Conservation (phyloP, 1,139 yeast genomes). For the Pichia sp. region DNA sequence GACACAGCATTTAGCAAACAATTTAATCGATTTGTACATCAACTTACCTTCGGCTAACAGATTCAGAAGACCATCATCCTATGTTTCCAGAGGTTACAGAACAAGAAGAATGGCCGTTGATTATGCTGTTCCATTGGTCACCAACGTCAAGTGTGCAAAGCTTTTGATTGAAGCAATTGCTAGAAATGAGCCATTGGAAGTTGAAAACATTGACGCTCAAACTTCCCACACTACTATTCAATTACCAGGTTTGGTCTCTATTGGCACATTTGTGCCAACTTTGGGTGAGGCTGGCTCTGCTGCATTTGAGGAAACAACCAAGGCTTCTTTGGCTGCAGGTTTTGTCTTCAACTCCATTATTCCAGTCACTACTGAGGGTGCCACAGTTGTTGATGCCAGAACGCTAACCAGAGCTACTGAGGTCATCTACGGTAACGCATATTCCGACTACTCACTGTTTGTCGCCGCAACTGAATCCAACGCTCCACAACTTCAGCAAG, state of each 20-base stretch:
- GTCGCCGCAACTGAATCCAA: constrained; percentile 80
- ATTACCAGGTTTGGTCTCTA: constrained; percentile 83
- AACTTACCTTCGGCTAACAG: constrained; percentile 95
- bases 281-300: constrained; percentile 48
- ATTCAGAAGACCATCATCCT: constrained; percentile 97
- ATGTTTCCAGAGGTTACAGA: constrained; percentile 95
- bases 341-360: constrained; percentile 81
- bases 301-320: constrained; percentile 63
- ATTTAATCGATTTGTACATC: constrained; percentile 92
- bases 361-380: constrained; percentile 67
- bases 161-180: constrained; percentile 89
- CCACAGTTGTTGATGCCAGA: constrained; percentile 59
- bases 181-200: constrained; percentile 63
- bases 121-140: constrained; percentile 93
- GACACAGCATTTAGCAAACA: constrained; percentile 94
- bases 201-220: constrained; percentile 80
- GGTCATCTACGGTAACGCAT: constrained; percentile 51
- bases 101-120: constrained; percentile 99
- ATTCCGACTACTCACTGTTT: constrained; percentile 77
- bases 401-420: constrained; percentile 64
- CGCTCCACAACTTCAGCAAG: constrained; percentile 56
- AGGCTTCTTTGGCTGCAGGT: constrained; percentile 76
- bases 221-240: constrained; percentile 80
- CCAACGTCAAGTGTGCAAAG: constrained; percentile 97
- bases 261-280: constrained; percentile 75